Percentiles rank a stretch among this genome's conserved stretches.
Evolutionary conservation across 1,284 basidiomycete species (phyloP).

Genomic region (Prillingera fragicola): DNA sequence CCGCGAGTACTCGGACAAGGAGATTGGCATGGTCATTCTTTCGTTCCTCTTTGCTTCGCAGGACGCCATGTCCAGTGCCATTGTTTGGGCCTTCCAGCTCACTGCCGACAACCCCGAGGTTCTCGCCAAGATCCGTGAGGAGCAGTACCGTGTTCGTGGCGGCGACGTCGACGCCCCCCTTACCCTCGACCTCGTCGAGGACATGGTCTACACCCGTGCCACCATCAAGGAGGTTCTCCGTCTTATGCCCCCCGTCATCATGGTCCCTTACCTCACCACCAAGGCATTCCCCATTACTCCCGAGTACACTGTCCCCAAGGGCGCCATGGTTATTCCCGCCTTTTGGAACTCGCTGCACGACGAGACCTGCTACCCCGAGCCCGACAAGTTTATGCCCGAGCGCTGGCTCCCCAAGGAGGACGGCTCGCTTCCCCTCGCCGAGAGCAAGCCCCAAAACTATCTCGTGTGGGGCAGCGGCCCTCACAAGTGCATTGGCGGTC

Average conservation of each 20-base stretch:
- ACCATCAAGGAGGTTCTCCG: conserved; percentile 90
- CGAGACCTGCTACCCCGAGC: conserved; percentile 77
- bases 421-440: conserved; percentile 56
- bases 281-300: conserved; percentile 85
- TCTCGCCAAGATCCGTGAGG: conserved; percentile 81
- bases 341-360: conserved; percentile 94
- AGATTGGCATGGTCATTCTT: conserved; percentile 94
- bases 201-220: conserved; percentile 88
- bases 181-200: conserved; percentile 81
- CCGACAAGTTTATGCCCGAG: conserved; percentile 78
- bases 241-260: conserved; percentile 83
- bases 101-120: conserved; percentile 87
- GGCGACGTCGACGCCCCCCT: conserved; percentile 74
- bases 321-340: conserved; percentile 94
- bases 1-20: conserved; percentile 82
- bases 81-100: conserved; percentile 88
- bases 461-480: conserved; percentile 93
- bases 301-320: conserved; percentile 85
- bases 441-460: conserved; percentile 86
- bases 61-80: conserved; percentile 93
- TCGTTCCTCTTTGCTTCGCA: conserved; percentile 97
- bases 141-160: conserved; percentile 78
- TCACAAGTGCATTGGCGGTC: conserved; percentile 86
- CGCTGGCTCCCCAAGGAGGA: conserved; percentile 85
- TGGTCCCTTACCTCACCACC: conserved; percentile 90